Conservation (phyloP, 2,329 filamentous ascomycete species). For the Emergomyces orientalis region DNA sequence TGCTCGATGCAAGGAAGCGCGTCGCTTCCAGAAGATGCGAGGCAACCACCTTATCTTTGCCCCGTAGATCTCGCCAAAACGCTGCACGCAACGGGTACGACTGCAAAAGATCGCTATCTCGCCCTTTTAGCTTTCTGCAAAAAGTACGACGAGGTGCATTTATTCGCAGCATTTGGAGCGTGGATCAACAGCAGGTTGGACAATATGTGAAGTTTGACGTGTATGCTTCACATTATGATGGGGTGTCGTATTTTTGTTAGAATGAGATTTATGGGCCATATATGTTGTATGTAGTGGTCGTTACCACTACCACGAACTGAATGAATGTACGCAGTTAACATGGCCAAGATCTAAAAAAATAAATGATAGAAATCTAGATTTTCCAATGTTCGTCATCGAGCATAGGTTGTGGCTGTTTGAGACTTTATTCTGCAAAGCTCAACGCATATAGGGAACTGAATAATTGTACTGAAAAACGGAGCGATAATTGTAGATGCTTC, state of each 20-base stretch:
- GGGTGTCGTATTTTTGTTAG: neutral
- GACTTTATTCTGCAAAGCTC: too few species aligned
- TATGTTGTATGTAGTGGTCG: neutral
- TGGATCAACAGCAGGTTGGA: conserved; percentile 15
- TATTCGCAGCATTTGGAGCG: conserved; percentile 20
- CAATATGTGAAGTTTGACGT: neutral
- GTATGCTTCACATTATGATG: neutral
- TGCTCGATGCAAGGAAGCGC: conserved; percentile 28
- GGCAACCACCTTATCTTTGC: conserved; percentile 29
- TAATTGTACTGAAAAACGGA: too few species aligned
- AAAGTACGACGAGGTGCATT: conserved; percentile 11
- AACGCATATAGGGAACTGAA: too few species aligned
- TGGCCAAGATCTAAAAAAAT: too few species aligned
- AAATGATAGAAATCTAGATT: too few species aligned
- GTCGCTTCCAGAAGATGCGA: conserved; percentile 24
- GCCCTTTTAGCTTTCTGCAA: conserved; percentile 21
- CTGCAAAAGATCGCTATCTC: conserved; percentile 16
- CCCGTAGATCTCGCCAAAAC: conserved; percentile 25
- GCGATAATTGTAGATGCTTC: neutral
- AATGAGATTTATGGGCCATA: neutral
- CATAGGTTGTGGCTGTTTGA: too few species aligned
- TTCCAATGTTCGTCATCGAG: too few species aligned
- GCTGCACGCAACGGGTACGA: conserved; percentile 17
- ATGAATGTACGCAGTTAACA: too few species aligned
- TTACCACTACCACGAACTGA: too few species aligned